Conservation (phyloP, 208 protist species). For the Zelonia costaricensis region DNA sequence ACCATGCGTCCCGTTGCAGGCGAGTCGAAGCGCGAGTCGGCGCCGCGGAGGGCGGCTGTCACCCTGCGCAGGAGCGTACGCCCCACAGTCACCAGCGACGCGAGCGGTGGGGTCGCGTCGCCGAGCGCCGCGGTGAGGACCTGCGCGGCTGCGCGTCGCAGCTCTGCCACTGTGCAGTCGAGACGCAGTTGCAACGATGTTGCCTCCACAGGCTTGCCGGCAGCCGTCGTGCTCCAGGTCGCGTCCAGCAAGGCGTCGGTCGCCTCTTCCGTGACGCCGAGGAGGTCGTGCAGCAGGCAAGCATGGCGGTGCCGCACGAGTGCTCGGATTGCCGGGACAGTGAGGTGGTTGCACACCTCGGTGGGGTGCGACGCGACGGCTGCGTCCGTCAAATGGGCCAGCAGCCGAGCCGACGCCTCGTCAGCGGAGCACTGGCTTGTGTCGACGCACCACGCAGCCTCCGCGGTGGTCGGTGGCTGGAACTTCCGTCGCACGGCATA, state of each 20-base stretch:
- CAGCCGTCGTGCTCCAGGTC: not conserved
- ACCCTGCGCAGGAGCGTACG: slow-evolving; percentile 3
- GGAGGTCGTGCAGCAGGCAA: slow-evolving; percentile 17
- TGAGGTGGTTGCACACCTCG: slow-evolving; percentile 1
- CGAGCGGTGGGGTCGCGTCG: not conserved
- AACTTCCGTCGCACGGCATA: slow-evolving; percentile 64
- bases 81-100: not conserved
- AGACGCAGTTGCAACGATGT: slow-evolving; percentile 19
- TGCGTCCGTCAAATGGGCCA: not conserved
- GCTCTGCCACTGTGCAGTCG: slow-evolving; percentile 1
- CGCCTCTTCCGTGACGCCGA: slow-evolving; percentile 7
- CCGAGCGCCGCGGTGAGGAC: slow-evolving; percentile 8
- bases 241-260: not conserved
- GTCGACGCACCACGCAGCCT: slow-evolving; percentile 31
- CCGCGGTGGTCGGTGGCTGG: slow-evolving; percentile 37
- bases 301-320: slow-evolving; percentile 4
- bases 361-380: not conserved
- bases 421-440: slow-evolving; percentile 2
- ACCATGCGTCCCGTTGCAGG: slow-evolving; percentile 17
- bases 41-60: slow-evolving; percentile 7
- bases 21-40: not conserved
- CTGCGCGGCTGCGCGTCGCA: slow-evolving; percentile 7
- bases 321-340: not conserved
- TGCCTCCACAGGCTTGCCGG: not conserved
- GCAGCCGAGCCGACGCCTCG: slow-evolving; percentile 6